Conservation (phyloP, 2,329 filamentous ascomycete species). For the Chalaropsis thielavioides region DNA sequence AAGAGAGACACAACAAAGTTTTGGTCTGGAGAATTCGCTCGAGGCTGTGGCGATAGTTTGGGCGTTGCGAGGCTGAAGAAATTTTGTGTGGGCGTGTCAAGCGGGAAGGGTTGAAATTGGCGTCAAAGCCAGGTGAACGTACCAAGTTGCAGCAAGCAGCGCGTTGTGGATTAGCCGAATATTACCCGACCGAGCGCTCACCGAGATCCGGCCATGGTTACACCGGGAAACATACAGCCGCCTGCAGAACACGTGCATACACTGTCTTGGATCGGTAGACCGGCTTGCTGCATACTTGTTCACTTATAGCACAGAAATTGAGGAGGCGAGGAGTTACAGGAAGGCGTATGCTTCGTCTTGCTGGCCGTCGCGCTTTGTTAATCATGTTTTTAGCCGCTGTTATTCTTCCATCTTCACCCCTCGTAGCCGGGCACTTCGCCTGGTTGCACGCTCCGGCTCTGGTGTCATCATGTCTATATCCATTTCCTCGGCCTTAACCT, state of each 20-base stretch:
- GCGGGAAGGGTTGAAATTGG: slow-evolving; percentile 17
- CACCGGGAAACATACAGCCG: not conserved
- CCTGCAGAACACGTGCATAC: not conserved
- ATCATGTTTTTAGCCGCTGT: not conserved
- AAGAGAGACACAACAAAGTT: slow-evolving; percentile 20
- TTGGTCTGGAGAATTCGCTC: slow-evolving; percentile 22
- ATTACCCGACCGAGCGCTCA: slow-evolving; percentile 4
- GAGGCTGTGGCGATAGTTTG: slow-evolving; percentile 22
- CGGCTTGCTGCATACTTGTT: too few relatives aligned
- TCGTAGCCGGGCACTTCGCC: slow-evolving; percentile 13
- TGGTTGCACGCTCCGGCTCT: slow-evolving; percentile 14
- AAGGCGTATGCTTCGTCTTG: too few relatives aligned
- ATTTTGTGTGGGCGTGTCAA: slow-evolving; percentile 18
- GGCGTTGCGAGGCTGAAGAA: slow-evolving; percentile 19
- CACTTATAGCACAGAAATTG: too few relatives aligned
- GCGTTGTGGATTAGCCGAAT: slow-evolving; percentile 1
- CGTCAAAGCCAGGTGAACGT: slow-evolving; percentile 16
- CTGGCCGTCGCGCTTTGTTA: too few relatives aligned
- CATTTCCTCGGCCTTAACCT: slow-evolving; percentile 15
- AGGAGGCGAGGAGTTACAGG: too few relatives aligned
- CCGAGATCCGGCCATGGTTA: not conserved
- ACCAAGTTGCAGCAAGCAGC: not conserved
- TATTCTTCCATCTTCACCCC: slow-evolving; percentile 12
- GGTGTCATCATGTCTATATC: slow-evolving; percentile 14
- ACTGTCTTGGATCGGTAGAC: not conserved